These are phyloP conservation scores for Bruguiera gymnorhiza DNA, from an alignment of 345 rosid species.

Conservation along the genomic window DNA sequence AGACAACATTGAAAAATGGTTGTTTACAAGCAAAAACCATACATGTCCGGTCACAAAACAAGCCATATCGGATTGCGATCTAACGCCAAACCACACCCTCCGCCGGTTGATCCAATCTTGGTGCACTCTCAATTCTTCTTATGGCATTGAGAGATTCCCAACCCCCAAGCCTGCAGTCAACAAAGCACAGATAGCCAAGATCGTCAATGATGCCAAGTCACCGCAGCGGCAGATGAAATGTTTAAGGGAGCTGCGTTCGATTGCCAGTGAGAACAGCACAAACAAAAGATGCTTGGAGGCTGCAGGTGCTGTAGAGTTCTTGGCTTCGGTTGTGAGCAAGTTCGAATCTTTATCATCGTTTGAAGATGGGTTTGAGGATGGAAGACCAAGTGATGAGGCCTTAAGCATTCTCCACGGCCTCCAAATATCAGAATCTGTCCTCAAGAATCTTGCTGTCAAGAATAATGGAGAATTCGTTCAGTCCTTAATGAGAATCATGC, in stretches of 20 bases:
- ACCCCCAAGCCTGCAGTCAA: conserved; percentile 74
- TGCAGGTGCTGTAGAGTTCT: conserved; percentile 67
- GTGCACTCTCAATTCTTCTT: conserved; percentile 79
- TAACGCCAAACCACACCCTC: conserved; percentile 84
- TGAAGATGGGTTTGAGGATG: conserved; percentile 22
- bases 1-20: conserved; percentile 66
- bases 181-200: conserved; percentile 55
- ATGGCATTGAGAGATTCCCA: conserved; percentile 79
- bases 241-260: conserved; percentile 46
- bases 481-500: conserved; percentile 26
- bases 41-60: conserved; percentile 77
- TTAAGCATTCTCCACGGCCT: conserved; percentile 56
- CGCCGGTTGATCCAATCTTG: conserved; percentile 87
- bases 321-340: conserved; percentile 37
- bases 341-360: not conserved
- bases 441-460: conserved; percentile 46
- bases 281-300: conserved; percentile 71
- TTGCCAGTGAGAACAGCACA: conserved; percentile 47
- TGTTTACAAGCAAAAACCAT: conserved; percentile 44
- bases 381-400: conserved; percentile 50
- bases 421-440: conserved; percentile 54
- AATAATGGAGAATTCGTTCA: conserved; percentile 49
- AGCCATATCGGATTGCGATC: conserved; percentile 40
- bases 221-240: conserved; percentile 45
- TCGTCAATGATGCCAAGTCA: conserved; percentile 46